Percentiles rank a stretch among this genome's conserved stretches.
Conservation (phyloP, 2,329 filamentous ascomycete species). For the Tolypocladium endophyticum region DNA sequence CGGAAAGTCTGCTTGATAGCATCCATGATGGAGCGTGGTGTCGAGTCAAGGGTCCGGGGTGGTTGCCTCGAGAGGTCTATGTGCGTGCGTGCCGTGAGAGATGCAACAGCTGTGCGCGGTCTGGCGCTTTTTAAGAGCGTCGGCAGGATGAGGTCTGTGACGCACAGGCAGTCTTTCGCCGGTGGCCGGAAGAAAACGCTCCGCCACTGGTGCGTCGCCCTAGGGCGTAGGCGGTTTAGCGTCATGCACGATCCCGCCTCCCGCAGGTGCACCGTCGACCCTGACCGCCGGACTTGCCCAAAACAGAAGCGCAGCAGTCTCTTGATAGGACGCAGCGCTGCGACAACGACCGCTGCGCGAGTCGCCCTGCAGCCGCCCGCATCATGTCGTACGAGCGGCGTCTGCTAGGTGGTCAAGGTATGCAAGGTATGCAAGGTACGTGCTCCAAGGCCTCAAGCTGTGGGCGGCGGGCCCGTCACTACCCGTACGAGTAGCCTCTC, state of each 20-base stretch:
- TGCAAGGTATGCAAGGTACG: too few relatives aligned
- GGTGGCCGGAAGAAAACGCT: not conserved
- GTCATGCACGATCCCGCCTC: not conserved
- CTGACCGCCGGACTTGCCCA: conserved; percentile 16
- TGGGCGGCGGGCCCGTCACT: not conserved
- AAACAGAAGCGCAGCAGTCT: conserved; percentile 7
- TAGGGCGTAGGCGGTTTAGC: not conserved
- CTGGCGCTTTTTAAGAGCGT: not conserved
- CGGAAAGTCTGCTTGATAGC: conserved; percentile 47
- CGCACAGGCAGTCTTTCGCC: not conserved
- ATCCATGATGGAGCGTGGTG: conserved; percentile 33
- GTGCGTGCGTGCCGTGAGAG: not conserved
- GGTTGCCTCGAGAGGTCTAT: not conserved
- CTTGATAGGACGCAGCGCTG: not conserved
- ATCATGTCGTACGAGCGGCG: not conserved
- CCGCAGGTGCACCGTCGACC: not conserved
- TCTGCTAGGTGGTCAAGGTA: too few relatives aligned
- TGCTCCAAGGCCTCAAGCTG: not conserved
- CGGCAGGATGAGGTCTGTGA: not conserved
- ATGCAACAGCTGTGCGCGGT: not conserved
- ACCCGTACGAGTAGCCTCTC: not conserved
- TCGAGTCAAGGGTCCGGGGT: not conserved
- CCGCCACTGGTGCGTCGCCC: not conserved
- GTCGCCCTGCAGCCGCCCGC: not conserved
- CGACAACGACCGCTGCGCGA: not conserved